phyloP scores from a whole-genome alignment of 2,329 filamentous ascomycete species.

The Nothomitra cinnamomea region DNA sequence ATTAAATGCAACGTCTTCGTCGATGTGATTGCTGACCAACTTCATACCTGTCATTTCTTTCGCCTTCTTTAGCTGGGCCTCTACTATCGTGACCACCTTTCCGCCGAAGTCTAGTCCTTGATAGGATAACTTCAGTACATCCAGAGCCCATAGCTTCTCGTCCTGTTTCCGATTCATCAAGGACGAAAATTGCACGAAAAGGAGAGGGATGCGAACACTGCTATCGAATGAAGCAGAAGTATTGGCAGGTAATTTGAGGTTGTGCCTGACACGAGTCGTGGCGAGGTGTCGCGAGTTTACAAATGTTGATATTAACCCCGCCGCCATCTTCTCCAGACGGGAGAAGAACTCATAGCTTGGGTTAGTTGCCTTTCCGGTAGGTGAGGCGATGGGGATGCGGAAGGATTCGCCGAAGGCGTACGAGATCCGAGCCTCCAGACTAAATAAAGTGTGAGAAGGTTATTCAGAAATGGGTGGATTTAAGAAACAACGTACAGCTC shows the following conservation, averaged over 20 bases:
- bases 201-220: slow-evolving; percentile 11
- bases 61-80: slow-evolving; percentile 27
- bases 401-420: slow-evolving; percentile 3
- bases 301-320: slow-evolving; percentile 22
- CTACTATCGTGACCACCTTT: slow-evolving; percentile 36
- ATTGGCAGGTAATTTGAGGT: slow-evolving; percentile 10
- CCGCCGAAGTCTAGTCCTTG: slow-evolving; percentile 30
- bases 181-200: slow-evolving; percentile 17
- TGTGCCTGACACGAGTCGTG: slow-evolving; percentile 15
- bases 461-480: neutral
- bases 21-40: slow-evolving; percentile 24
- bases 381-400: slow-evolving; percentile 4
- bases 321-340: slow-evolving; percentile 20
- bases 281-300: slow-evolving; percentile 21
- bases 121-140: slow-evolving; percentile 42
- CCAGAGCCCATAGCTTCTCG: slow-evolving; percentile 34
- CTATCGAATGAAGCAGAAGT: neutral
- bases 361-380: slow-evolving; percentile 13
- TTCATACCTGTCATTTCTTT: slow-evolving; percentile 1
- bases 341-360: slow-evolving; percentile 19
- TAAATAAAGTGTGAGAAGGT: neutral
- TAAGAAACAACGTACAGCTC: slow-evolving; percentile 32
- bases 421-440: neutral
- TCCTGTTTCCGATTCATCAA: neutral
- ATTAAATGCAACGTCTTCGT: slow-evolving; percentile 46